These are phyloP conservation scores for Astrephomene gubernaculifera DNA, from an alignment of 139 green algal species.

Conservation along the genomic window DNA sequence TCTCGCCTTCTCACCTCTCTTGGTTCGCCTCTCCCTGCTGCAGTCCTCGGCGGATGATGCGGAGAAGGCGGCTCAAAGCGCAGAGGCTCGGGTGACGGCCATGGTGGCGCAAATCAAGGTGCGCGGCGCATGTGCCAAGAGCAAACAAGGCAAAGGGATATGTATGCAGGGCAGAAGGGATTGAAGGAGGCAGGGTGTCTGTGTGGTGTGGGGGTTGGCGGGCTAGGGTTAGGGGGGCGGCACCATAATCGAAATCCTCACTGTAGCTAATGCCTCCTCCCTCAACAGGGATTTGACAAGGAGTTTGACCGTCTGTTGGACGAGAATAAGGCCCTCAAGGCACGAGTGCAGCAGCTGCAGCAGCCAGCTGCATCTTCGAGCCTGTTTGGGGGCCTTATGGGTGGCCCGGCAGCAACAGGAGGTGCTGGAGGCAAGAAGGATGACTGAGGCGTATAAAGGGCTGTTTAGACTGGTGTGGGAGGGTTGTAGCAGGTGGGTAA, in stretches of 20 bases:
- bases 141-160: background rate
- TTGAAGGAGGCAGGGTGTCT: background rate
- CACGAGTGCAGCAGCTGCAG: background rate
- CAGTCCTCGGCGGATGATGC: conserved; percentile 16
- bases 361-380: too few relatives aligned
- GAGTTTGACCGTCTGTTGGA: conserved; percentile 61
- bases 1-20: too few relatives aligned
- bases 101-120: conserved; percentile 56
- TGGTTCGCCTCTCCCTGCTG: too few relatives aligned
- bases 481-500: too few relatives aligned
- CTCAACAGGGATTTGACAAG: conserved; percentile 52
- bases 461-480: too few relatives aligned
- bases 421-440: too few relatives aligned
- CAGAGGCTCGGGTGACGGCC: conserved; percentile 45
- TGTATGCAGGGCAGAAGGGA: background rate
- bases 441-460: too few relatives aligned
- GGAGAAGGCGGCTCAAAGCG: conserved; percentile 20
- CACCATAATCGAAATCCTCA: background rate
- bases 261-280: background rate
- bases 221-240: background rate
- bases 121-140: too few relatives aligned
- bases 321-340: conserved; percentile 48
- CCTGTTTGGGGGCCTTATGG: too few relatives aligned
- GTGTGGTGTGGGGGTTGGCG: background rate
- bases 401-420: too few relatives aligned